Percentiles rank a stretch among this genome's conserved stretches.
Conservation (phyloP, 2,329 filamentous ascomycete species). For the Fusarium albidum region DNA sequence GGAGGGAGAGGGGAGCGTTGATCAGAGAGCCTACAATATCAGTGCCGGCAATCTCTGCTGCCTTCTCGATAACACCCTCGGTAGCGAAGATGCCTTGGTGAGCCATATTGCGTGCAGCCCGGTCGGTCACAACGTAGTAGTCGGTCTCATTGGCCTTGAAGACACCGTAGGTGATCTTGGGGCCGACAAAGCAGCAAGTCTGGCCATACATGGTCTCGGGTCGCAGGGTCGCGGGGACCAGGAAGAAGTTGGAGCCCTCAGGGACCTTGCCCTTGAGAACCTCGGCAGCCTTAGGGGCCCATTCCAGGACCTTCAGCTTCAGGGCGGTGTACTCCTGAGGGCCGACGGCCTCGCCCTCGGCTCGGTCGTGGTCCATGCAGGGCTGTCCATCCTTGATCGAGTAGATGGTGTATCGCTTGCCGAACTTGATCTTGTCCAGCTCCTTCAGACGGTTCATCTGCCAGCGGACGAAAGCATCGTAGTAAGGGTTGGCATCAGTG, state of each 20-base stretch:
- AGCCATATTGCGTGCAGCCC: slow-evolving; percentile 94
- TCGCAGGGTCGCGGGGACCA: slow-evolving; percentile 89
- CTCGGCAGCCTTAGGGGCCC: slow-evolving; percentile 79
- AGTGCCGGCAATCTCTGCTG: slow-evolving; percentile 78
- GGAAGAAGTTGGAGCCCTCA: slow-evolving; percentile 80
- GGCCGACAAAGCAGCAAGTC: slow-evolving; percentile 93
- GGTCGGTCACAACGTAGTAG: slow-evolving; percentile 84
- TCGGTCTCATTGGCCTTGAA: slow-evolving; percentile 82
- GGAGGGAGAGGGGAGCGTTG: slow-evolving; percentile 85
- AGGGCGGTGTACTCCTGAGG: slow-evolving; percentile 93
- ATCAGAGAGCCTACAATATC: slow-evolving; percentile 89
- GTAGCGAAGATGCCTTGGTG: slow-evolving; percentile 87
- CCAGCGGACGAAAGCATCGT: slow-evolving; percentile 94
- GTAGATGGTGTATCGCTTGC: slow-evolving; percentile 93
- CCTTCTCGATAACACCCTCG: slow-evolving; percentile 78
- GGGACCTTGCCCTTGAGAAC: slow-evolving; percentile 81
- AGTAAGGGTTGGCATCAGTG: slow-evolving; percentile 96
- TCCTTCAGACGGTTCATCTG: slow-evolving; percentile 95
- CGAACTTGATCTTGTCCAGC: slow-evolving; percentile 91
- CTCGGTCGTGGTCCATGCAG: slow-evolving; percentile 58
- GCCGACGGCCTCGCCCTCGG: slow-evolving; percentile 60
- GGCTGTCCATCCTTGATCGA: slow-evolving; percentile 56
- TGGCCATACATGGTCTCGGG: slow-evolving; percentile 99
- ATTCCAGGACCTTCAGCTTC: slow-evolving; percentile 91
- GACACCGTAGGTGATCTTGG: slow-evolving; percentile 87